Evolutionary conservation across 257 asterid species (phyloP), one percentile per base, ranked within the genome.

Genomic region (Thymus quinquecostatus): DNA sequence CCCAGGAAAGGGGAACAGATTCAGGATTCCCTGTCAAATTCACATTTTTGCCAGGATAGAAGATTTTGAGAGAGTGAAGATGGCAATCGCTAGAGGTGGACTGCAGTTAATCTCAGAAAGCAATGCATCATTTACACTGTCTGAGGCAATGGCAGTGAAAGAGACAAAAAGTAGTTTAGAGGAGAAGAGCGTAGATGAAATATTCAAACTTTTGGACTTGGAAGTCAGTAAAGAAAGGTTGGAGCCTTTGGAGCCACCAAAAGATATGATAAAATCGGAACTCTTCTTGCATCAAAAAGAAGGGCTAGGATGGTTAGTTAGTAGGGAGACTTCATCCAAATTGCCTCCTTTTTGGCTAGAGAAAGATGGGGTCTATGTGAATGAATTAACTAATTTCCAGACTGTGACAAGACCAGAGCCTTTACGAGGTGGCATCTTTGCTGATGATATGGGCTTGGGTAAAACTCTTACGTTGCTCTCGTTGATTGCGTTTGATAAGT

Each of bases 401-500:
- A 82, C 91, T 7, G 73, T 53, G 38, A 84, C 73, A 51, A 82
- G 83, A 66, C 97, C 98, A 0, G 92, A 86, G 78, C 97, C 97
- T 28, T 61, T 89, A 38, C 82, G 83, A 71, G 98, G 98, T 41
- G 96, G 97, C 49, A 88, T 92, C 69, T 89, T 89, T 50, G 97
- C 98, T 10, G 98, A 92, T 75, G 97, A 89, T 60, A 92, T 92
- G 98, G 98, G 98, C 45, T 78, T 90, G 76, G 98, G 97, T 1
- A 92, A 92, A 77, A 89, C 97, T 13, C 96, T 92, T 29, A 84
- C 98, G 0, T 72, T 92, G 38, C 94, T 92, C 54, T 92, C 98
- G 9, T 64, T 92, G 79, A 82, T 92, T 65, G 95, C 96, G 44
- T 79, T 83, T 50, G 98, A 92, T 75, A 92, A 85, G 79, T 68